Evolutionary conservation across 441 rosid species (phyloP).

Genomic region (Populus hybrid): DNA sequence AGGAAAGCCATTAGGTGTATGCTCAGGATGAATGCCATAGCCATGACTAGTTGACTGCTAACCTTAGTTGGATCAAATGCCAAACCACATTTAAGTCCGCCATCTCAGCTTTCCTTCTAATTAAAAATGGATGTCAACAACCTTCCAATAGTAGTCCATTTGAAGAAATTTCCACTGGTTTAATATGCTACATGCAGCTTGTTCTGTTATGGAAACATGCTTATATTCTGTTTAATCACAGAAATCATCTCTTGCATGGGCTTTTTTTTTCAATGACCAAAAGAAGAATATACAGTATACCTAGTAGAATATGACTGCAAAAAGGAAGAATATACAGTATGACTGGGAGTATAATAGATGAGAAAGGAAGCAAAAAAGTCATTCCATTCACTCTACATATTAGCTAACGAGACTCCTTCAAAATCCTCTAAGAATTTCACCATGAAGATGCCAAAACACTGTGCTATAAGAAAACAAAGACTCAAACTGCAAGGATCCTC

Average conservation of each 20-base stretch:
- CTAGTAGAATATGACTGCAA: neutral
- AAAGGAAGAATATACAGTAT: neutral
- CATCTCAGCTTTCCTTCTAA: neutral
- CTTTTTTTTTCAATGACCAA: neutral
- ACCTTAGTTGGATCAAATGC: neutral
- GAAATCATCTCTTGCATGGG: neutral
- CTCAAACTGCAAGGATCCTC: too few species aligned
- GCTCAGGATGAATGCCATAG: neutral
- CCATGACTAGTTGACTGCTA: neutral
- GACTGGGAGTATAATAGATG: neutral
- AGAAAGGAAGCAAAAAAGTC: neutral
- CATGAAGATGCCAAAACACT: too few species aligned
- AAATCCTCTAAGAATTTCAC: neutral
- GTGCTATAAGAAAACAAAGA: too few species aligned
- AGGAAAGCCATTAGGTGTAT: neutral
- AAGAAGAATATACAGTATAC: neutral
- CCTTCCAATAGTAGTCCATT: neutral
- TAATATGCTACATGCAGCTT: neutral
- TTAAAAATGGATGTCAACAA: neutral
- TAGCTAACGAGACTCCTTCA: neutral
- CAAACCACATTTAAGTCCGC: neutral
- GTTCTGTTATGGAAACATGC: neutral
- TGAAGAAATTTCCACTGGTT: neutral
- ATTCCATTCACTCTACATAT: neutral
- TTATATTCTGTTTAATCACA: neutral